phyloP scores from a whole-genome alignment of 495 filamentous ascomycete species.

The Xylaria curta region DNA sequence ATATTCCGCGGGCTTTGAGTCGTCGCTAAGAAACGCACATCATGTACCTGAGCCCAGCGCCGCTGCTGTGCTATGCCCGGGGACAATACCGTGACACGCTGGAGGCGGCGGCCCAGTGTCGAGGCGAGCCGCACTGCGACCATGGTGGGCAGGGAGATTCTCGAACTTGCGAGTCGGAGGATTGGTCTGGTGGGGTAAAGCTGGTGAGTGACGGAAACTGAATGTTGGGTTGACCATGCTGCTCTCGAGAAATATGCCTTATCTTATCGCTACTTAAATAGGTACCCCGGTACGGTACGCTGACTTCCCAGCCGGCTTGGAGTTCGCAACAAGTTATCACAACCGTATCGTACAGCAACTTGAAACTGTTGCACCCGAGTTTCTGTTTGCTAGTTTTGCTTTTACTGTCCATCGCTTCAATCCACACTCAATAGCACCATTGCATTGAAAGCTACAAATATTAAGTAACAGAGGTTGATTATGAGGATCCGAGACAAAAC shows the following conservation, averaged over 20 bases:
- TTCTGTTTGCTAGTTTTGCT: too few species aligned
- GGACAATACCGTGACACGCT: constrained; percentile 33
- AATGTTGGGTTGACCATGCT: neutral
- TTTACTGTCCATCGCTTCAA: neutral
- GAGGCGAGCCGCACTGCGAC: constrained; percentile 35
- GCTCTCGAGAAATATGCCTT: constrained; percentile 5
- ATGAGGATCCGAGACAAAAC: neutral
- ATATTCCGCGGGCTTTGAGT: constrained; percentile 65
- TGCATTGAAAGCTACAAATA: neutral
- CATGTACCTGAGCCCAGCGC: constrained; percentile 90
- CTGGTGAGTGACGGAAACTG: neutral
- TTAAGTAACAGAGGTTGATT: neutral
- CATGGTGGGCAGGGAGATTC: constrained; percentile 31
- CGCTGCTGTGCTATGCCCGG: constrained; percentile 59
- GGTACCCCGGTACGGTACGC: too few species aligned
- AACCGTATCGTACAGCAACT: too few species aligned
- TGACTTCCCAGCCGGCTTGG: too few species aligned
- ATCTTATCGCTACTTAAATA: constrained; percentile 24
- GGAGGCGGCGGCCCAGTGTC: constrained; percentile 24
- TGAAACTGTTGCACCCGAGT: too few species aligned
- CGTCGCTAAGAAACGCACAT: constrained; percentile 83
- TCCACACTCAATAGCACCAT: neutral
- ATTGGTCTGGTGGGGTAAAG: neutral
- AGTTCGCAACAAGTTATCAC: too few species aligned
- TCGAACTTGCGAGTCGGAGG: neutral